Evolutionary conservation across 1,284 basidiomycete genomes (phyloP), one percentile per base, ranked within the genome.

Genomic region (Puccinia brachypodii): DNA sequence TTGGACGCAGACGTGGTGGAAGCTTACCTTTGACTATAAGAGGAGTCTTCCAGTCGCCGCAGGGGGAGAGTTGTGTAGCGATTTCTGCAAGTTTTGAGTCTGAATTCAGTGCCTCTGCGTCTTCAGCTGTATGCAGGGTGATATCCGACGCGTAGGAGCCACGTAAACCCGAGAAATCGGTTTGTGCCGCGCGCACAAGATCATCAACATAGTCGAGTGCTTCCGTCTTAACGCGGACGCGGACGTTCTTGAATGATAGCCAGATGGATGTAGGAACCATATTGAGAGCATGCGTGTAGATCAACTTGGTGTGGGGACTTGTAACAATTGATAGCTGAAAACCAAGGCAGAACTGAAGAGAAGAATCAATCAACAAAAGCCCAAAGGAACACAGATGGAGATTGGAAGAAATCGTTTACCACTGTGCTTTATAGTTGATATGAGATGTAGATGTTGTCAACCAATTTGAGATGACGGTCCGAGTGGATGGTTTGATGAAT

Each of bases 21-120:
- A 58, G 60, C 60, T 62, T 36, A 62, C 60, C 31, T 36, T 62
- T 62, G 31, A 62, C 60, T 36, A 62, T 36, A 33, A 62, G 60
- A 19, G 60, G 60, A 62, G 60, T 62, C 31, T 36, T 16, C 60
- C 8, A 33, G 60, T 3, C 11, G 25, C 8, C 60, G 33, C 60
- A 62, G 25, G 8, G 33, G 60, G 60, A 62, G 31, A 62, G 28
- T 36, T 62, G 28, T 36, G 11, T 33, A 62, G 31, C 60, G 22
- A 36, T 36, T 62, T 62, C 60, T 8, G 28, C 60, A 62, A 62
- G 60, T 13, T 33, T 6, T 62, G 33, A 62, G 31, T 4, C 31
- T 33, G 31, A 28, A 36, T 13, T 62, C 4, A 62, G 60, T 33
- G 60, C 60, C 60, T 62, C 60, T 62, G 60, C 60, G 31, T 36